phyloP scores from a whole-genome alignment of 179 eudicot genomes.

The Vitellaria paradoxa region DNA sequence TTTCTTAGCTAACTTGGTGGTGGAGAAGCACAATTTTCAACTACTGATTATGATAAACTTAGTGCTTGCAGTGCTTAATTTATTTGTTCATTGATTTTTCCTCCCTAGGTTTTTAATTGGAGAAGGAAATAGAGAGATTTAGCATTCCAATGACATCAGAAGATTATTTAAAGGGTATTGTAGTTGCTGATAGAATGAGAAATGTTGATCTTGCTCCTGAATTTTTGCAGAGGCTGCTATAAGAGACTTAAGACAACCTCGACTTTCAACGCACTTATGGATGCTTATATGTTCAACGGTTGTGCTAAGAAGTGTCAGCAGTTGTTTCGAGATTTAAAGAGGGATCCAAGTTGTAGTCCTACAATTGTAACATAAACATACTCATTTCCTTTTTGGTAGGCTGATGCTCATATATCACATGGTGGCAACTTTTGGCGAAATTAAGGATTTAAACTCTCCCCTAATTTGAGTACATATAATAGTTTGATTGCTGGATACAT shows the following conservation, averaged over 20 bases:
- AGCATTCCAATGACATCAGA: slow-evolving; percentile 50
- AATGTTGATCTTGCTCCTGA: slow-evolving; percentile 62
- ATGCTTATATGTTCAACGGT: slow-evolving; percentile 55
- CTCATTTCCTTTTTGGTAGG: slow-evolving; percentile 74
- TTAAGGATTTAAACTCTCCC: slow-evolving; percentile 48
- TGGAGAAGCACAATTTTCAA: slow-evolving; percentile 23
- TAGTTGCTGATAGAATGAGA: slow-evolving; percentile 56
- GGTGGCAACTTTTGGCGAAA: slow-evolving; percentile 65
- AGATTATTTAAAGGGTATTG: slow-evolving; percentile 74
- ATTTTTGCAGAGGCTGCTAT: slow-evolving; percentile 61
- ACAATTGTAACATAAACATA: slow-evolving; percentile 73
- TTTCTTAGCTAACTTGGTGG: slow-evolving; percentile 18
- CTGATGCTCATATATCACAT: slow-evolving; percentile 70
- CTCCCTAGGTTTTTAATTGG: slow-evolving; percentile 71
- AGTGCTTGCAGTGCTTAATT: slow-evolving; percentile 4
- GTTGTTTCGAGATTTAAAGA: slow-evolving; percentile 59
- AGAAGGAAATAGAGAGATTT: slow-evolving; percentile 46
- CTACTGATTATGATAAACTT: not conserved
- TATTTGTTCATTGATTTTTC: slow-evolving; percentile 1
- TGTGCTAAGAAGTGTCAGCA: slow-evolving; percentile 48
- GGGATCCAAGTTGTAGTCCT: slow-evolving; percentile 52
- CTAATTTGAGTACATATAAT: slow-evolving; percentile 56
- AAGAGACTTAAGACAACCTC: slow-evolving; percentile 35
- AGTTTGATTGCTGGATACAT: slow-evolving; percentile 74
- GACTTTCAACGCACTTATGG: slow-evolving; percentile 76